phyloP scores from a whole-genome alignment of 2,329 filamentous ascomycete genomes.

The Didymella sp. region DNA sequence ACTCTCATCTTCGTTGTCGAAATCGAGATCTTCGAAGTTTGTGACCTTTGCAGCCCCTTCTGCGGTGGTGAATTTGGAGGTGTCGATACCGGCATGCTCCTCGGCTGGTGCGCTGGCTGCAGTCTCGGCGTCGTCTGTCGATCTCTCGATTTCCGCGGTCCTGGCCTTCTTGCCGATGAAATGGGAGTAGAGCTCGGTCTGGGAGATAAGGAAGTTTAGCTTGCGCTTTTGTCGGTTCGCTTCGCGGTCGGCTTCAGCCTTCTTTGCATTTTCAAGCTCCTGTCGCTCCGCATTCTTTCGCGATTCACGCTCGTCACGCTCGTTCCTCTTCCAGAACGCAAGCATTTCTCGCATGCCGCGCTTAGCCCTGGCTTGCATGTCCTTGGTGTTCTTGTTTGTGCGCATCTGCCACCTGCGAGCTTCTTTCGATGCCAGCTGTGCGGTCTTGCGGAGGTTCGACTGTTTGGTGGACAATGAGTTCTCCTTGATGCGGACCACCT shows the following conservation, averaged over 20 bases:
- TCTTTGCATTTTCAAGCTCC: slow-evolving; percentile 94
- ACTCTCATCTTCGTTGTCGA: slow-evolving; percentile 92
- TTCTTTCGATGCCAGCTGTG: slow-evolving; percentile 94
- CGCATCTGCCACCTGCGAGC: slow-evolving; percentile 96
- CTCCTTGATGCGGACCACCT: slow-evolving; percentile 86
- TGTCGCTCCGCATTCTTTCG: slow-evolving; percentile 94
- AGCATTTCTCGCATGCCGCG: slow-evolving; percentile 99
- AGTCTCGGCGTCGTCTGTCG: slow-evolving; percentile 74
- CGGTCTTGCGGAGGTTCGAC: slow-evolving; percentile 98
- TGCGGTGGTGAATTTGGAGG: slow-evolving; percentile 55
- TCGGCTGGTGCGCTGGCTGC: slow-evolving; percentile 54
- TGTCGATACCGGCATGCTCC: slow-evolving; percentile 53
- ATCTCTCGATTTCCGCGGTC: slow-evolving; percentile 91
- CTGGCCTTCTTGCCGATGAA: slow-evolving; percentile 99
- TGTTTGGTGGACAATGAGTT: slow-evolving; percentile 85
- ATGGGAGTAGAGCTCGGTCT: slow-evolving; percentile 98
- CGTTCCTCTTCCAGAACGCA: slow-evolving; percentile 98
- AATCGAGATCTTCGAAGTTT: slow-evolving; percentile 92
- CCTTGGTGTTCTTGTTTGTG: slow-evolving; percentile 98
- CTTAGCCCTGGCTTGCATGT: slow-evolving; percentile 95
- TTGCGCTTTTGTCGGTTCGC: slow-evolving; percentile 97
- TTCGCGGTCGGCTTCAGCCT: slow-evolving; percentile 96
- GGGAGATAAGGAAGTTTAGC: slow-evolving; percentile 98
- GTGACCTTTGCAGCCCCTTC: slow-evolving; percentile 76
- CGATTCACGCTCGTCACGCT: slow-evolving; percentile 93